Percentiles rank a stretch among this genome's conserved stretches.
phyloP scores from a whole-genome alignment of 2,329 filamentous ascomycete genomes.

The Talaromyces verruculosus region DNA sequence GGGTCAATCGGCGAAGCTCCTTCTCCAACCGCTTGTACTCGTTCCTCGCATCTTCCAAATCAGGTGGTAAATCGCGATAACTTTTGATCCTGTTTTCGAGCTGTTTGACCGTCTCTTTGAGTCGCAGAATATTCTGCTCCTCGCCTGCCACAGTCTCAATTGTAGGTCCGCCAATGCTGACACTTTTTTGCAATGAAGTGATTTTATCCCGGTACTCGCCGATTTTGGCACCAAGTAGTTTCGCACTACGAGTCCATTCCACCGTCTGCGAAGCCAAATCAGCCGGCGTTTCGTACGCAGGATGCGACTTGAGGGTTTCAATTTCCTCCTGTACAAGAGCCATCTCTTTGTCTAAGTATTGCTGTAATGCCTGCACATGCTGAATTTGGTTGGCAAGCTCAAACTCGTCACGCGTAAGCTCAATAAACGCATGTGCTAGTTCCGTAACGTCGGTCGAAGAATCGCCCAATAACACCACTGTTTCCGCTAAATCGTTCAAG shows the following conservation, averaged over 20 bases:
- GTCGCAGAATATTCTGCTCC: slow-evolving; percentile 58
- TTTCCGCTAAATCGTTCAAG: slow-evolving; percentile 59
- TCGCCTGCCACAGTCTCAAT: slow-evolving; percentile 57
- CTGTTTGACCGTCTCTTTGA: slow-evolving; percentile 61
- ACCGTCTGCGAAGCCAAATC: slow-evolving; percentile 69
- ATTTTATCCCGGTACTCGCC: slow-evolving; percentile 64
- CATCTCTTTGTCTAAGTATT: slow-evolving; percentile 56
- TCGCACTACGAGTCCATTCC: slow-evolving; percentile 69
- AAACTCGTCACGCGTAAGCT: slow-evolving; percentile 56
- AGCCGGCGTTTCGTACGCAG: slow-evolving; percentile 54
- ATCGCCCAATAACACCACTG: slow-evolving; percentile 53
- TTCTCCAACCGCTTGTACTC: slow-evolving; percentile 67
- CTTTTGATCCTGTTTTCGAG: slow-evolving; percentile 66
- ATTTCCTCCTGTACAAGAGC: slow-evolving; percentile 33
- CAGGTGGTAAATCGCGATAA: slow-evolving; percentile 71
- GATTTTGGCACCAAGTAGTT: slow-evolving; percentile 64
- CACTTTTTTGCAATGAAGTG: slow-evolving; percentile 40
- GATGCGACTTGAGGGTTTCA: slow-evolving; percentile 34
- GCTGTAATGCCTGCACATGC: slow-evolving; percentile 57
- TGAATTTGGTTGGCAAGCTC: slow-evolving; percentile 57
- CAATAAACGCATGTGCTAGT: slow-evolving; percentile 55
- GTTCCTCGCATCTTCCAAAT: slow-evolving; percentile 66
- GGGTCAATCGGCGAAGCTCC: slow-evolving; percentile 62
- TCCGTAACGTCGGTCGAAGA: slow-evolving; percentile 50
- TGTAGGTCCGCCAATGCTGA: slow-evolving; percentile 30